These are phyloP conservation scores for Eucommia ulmoides DNA, from an alignment of 257 asterid species.

Conservation along the genomic window DNA sequence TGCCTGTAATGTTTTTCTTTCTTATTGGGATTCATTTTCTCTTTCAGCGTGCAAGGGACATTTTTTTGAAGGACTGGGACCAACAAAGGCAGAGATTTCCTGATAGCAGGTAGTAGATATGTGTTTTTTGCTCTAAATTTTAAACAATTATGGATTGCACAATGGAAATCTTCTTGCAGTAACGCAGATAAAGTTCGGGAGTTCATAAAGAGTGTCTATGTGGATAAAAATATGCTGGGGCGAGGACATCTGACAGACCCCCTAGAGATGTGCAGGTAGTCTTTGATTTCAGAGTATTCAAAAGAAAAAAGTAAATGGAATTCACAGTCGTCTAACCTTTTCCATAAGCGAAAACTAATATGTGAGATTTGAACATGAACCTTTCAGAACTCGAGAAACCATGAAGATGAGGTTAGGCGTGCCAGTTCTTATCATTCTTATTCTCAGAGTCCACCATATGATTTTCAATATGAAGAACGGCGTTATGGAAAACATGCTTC, in stretches of 20 bases:
- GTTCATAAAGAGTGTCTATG: constrained; percentile 55
- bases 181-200: constrained; percentile 72
- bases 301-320: no score
- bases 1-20: constrained; percentile 6
- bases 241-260: constrained; percentile 52
- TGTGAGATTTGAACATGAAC: constrained; percentile 10
- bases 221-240: constrained; percentile 45
- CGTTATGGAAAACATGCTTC: constrained; percentile 69
- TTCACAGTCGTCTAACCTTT: constrained; percentile 7
- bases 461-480: constrained; percentile 93
- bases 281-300: no score
- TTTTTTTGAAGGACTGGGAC: constrained; percentile 74
- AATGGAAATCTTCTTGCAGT: constrained; percentile 31
- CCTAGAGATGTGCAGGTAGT: constrained; percentile 87
- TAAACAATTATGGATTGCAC: no score
- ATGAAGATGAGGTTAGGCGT: constrained; percentile 67
- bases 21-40: constrained; percentile 9
- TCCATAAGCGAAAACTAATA: constrained; percentile 15
- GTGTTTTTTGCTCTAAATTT: no score
- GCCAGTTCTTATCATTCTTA: constrained; percentile 96
- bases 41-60: constrained; percentile 88
- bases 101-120: constrained; percentile 50
- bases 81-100: constrained; percentile 57
- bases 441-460: constrained; percentile 98
- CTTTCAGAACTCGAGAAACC: constrained; percentile 55